A percentile compares a stretch with the other conserved stretches of the same genome.
phyloP scores from a whole-genome alignment of 495 filamentous ascomycete genomes.

The Hypoxylon lienhwacheense region DNA sequence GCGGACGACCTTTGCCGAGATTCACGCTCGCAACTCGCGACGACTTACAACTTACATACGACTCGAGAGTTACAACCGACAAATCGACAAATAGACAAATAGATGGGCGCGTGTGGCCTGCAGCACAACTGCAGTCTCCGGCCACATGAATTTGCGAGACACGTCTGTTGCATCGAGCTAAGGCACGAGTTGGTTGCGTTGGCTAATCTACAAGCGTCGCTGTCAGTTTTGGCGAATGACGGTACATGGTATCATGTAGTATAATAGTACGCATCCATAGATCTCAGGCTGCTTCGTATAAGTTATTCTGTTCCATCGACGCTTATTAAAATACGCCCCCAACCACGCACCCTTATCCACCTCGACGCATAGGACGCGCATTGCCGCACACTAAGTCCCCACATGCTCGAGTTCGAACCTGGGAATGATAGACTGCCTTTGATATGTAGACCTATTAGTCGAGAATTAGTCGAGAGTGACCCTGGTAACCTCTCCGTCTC shows the following conservation, averaged over 20 bases:
- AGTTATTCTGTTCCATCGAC: conserved; percentile 26
- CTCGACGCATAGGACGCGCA: conserved; percentile 19
- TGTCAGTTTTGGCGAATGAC: conserved; percentile 8
- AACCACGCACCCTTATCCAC: conserved; percentile 18
- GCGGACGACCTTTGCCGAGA: too few relatives aligned
- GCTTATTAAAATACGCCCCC: conserved; percentile 9
- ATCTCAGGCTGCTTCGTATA: conserved; percentile 21
- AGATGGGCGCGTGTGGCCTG: conserved; percentile 3
- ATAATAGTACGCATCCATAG: background rate
- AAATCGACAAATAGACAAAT: background rate
- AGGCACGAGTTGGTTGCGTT: conserved; percentile 29
- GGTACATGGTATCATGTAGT: background rate
- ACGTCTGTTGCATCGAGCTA: conserved; percentile 34
- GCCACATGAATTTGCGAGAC: conserved; percentile 34
- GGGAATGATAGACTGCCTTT: conserved; percentile 7
- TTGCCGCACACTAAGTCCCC: conserved; percentile 25
- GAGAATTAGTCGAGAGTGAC: conserved; percentile 4
- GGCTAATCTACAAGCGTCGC: conserved; percentile 16
- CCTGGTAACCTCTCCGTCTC: conserved; percentile 13
- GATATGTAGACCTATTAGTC: background rate
- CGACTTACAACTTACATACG: too few relatives aligned
- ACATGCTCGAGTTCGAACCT: conserved; percentile 28
- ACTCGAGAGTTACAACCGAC: background rate
- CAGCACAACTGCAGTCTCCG: conserved; percentile 24
- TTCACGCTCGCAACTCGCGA: too few relatives aligned